phyloP scores from a whole-genome alignment of 1,139 yeast species.

The Waltiozyma sp. region DNA sequence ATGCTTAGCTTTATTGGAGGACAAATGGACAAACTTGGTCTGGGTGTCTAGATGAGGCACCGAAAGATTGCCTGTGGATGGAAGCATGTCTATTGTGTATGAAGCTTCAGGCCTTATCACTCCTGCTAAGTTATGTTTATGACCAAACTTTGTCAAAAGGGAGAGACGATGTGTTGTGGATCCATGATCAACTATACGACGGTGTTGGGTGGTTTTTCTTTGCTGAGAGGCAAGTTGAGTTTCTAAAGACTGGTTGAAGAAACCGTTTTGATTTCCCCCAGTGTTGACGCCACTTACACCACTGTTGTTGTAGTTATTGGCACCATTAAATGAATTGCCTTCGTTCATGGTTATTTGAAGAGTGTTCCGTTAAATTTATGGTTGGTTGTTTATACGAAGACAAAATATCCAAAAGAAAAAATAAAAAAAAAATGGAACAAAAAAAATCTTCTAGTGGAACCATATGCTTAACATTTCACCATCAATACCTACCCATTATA shows the following conservation, averaged over 20 bases:
- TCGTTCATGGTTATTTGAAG: not conserved
- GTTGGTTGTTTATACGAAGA: too few species aligned
- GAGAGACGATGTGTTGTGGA: slow-evolving; percentile 70
- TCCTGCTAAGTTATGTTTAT: slow-evolving; percentile 36
- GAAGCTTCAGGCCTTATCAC: slow-evolving; percentile 68
- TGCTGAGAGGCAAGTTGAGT: slow-evolving; percentile 18
- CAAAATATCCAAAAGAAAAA: too few species aligned
- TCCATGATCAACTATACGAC: slow-evolving; percentile 86
- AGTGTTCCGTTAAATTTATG: too few species aligned
- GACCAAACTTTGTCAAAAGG: slow-evolving; percentile 47
- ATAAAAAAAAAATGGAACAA: too few species aligned
- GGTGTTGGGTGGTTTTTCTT: slow-evolving; percentile 40
- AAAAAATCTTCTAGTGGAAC: too few species aligned
- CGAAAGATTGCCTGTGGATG: slow-evolving; percentile 53
- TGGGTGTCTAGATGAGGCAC: slow-evolving; percentile 39
- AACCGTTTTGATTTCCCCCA: slow-evolving; percentile 1
- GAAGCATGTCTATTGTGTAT: slow-evolving; percentile 60
- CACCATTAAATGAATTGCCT: not conserved
- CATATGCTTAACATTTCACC: too few species aligned
- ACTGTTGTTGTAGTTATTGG: too few species aligned
- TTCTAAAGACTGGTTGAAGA: slow-evolving; percentile 18
- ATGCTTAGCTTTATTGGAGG: slow-evolving; percentile 85
- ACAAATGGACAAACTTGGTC: slow-evolving; percentile 80
- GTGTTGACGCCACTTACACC: too few species aligned
- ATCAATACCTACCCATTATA: too few species aligned